phyloP scores from a whole-genome alignment of 331 rosid species.

The Acacia concinna region DNA sequence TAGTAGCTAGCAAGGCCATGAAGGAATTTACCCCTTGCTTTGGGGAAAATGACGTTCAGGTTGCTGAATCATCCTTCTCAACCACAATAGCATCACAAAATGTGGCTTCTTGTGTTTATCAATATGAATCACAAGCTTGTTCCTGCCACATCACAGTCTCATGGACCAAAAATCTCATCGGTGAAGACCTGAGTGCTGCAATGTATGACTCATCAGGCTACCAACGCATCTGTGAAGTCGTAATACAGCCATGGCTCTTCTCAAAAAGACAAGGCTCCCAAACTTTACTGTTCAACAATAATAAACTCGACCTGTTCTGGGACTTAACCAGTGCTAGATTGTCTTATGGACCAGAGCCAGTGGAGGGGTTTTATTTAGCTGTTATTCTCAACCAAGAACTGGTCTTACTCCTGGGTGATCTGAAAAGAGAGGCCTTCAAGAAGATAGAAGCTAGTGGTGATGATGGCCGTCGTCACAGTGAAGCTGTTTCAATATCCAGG shows the following conservation, averaged over 20 bases:
- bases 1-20: slow-evolving; percentile 41
- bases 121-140: slow-evolving; percentile 45
- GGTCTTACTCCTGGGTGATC: slow-evolving; percentile 65
- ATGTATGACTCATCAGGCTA: slow-evolving; percentile 47
- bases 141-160: slow-evolving; percentile 61
- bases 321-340: slow-evolving; percentile 67
- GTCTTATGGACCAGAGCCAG: slow-evolving; percentile 71
- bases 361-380: slow-evolving; percentile 63
- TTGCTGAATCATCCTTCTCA: slow-evolving; percentile 69
- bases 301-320: slow-evolving; percentile 65
- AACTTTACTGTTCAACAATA: slow-evolving; percentile 51
- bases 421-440: slow-evolving; percentile 49
- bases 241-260: slow-evolving; percentile 80
- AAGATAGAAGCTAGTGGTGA: slow-evolving; percentile 35
- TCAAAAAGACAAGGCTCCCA: slow-evolving; percentile 69
- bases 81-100: slow-evolving; percentile 54
- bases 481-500: slow-evolving; percentile 53
- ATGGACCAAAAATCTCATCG: slow-evolving; percentile 77
- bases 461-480: slow-evolving; percentile 25
- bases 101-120: slow-evolving; percentile 68
- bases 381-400: slow-evolving; percentile 50
- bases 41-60: slow-evolving; percentile 94
- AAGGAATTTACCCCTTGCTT: slow-evolving; percentile 96
- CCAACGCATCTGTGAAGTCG: slow-evolving; percentile 59
- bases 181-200: slow-evolving; percentile 65